A percentile compares a stretch with the other conserved stretches of the same genome.
Conservation (phyloP, 225 moss, liverwort and hornwort species). For the Antitrichia curtipendula region DNA sequence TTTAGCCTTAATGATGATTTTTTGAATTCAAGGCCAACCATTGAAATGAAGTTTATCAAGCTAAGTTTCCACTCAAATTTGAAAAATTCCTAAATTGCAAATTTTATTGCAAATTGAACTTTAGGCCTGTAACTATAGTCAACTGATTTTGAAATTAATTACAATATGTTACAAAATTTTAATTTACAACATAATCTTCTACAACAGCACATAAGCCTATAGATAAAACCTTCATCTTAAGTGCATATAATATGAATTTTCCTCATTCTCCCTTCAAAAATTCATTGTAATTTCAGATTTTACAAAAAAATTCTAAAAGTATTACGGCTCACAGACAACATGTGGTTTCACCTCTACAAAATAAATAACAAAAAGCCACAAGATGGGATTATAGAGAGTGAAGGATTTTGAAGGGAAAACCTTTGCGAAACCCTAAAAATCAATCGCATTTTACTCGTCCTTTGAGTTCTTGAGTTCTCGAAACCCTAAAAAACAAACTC, state of each 20-base stretch:
- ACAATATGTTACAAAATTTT: neutral
- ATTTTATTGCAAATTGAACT: neutral
- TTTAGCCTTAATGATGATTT: neutral
- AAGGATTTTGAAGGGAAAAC: neutral
- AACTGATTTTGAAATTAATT: neutral
- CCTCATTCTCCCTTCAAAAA: neutral
- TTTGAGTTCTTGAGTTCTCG: neutral
- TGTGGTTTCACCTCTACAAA: neutral
- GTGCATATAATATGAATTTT: too few relatives aligned
- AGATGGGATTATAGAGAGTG: neutral
- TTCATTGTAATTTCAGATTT: too few relatives aligned
- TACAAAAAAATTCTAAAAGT: too few relatives aligned
- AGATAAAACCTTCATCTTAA: too few relatives aligned
- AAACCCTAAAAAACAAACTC: neutral
- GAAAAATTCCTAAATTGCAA: neutral
- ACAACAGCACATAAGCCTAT: accelerated
- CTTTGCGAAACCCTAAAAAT: neutral
- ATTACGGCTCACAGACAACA: neutral
- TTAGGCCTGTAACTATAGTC: accelerated
- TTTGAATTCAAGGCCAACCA: neutral
- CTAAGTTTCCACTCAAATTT: neutral
- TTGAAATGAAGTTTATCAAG: neutral
- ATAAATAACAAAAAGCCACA: neutral
- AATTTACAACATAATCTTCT: neutral
- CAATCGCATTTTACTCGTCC: neutral